A percentile compares a stretch with the other conserved stretches of the same genome.
Evolutionary conservation across 2,329 filamentous ascomycete genomes (phyloP).

Genomic region (Phaeosphaeriaceae sp.): DNA sequence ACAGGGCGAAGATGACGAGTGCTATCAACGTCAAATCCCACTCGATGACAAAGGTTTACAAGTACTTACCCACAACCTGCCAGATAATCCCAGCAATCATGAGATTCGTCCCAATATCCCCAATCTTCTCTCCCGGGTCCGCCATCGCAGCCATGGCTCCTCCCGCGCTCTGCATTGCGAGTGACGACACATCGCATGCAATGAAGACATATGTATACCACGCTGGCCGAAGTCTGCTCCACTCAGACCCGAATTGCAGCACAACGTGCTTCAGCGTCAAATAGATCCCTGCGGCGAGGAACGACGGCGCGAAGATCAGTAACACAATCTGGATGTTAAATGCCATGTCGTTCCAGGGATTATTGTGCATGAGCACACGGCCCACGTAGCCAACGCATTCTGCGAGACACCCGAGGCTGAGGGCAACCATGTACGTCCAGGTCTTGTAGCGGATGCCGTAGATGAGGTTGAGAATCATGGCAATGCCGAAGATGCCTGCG

Average conservation of each 20-base stretch:
- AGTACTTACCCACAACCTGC: conserved; percentile 62
- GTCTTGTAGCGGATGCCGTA: conserved; percentile 60
- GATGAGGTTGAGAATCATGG: conserved; percentile 57
- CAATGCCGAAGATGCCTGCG: conserved; percentile 57
- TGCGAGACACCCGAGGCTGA: conserved; percentile 57
- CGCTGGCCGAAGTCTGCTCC: conserved; percentile 29
- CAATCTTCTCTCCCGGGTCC: conserved; percentile 40
- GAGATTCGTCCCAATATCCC: conserved; percentile 58
- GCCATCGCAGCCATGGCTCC: conserved; percentile 64
- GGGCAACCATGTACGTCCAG: conserved; percentile 61
- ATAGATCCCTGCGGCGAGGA: conserved; percentile 62
- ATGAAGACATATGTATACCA: conserved; percentile 68
- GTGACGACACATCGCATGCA: conserved; percentile 62
- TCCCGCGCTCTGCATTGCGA: conserved; percentile 64
- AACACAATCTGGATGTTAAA: conserved; percentile 63
- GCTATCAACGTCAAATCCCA: conserved; percentile 35
- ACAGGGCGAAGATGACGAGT: conserved; percentile 53
- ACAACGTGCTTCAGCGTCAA: conserved; percentile 64
- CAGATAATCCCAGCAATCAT: conserved; percentile 65
- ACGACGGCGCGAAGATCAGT: conserved; percentile 67
- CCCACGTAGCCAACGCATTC: conserved; percentile 65
- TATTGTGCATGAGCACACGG: conserved; percentile 60
- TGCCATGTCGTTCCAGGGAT: conserved; percentile 58
- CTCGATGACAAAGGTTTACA: no score
- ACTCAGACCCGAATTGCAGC: conserved; percentile 56